Percentiles rank a stretch among this genome's conserved stretches.
Conservation (phyloP, 768 basidiomycete species). For the Gymnopilus junonius region DNA sequence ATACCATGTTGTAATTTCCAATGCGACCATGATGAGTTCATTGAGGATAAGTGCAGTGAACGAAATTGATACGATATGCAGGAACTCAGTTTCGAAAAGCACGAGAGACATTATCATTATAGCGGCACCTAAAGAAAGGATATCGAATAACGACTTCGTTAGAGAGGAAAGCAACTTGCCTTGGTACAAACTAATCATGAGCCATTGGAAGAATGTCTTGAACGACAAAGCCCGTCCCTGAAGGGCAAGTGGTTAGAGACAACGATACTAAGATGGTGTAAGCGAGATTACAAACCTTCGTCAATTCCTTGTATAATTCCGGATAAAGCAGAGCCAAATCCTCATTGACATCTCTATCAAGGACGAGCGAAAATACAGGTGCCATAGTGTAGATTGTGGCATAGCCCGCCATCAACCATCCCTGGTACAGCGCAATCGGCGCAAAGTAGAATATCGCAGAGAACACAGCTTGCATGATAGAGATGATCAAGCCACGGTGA, state of each 20-base stretch:
- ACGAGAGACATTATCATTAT: slow-evolving; percentile 99
- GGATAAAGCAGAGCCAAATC: slow-evolving; percentile 95
- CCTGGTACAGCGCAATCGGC: slow-evolving; percentile 97
- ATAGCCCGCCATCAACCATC: slow-evolving; percentile 97
- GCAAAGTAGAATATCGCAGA: slow-evolving; percentile 93
- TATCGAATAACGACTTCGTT: not conserved
- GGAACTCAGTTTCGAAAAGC: slow-evolving; percentile 95
- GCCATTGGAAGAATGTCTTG: slow-evolving; percentile 99
- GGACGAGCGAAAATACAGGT: slow-evolving; percentile 95
- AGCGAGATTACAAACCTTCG: slow-evolving; percentile 64
- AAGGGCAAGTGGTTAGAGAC: not conserved
- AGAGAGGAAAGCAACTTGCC: slow-evolving; percentile 50
- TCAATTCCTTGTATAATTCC: slow-evolving; percentile 96
- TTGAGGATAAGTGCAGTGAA: slow-evolving; percentile 96
- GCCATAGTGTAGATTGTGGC: slow-evolving; percentile 98
- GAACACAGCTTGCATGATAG: slow-evolving; percentile 97
- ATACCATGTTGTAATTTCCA: slow-evolving; percentile 97
- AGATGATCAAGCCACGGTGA: slow-evolving; percentile 95
- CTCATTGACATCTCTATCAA: slow-evolving; percentile 95
- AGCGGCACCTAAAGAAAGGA: slow-evolving; percentile 70
- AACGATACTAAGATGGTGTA: not conserved
- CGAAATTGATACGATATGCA: slow-evolving; percentile 98
- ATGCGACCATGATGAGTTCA: slow-evolving; percentile 97
- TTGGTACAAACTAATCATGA: slow-evolving; percentile 98
- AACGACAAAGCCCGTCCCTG: slow-evolving; percentile 90